These are phyloP conservation scores for Endotrypanum monterogeii DNA, from an alignment of 208 protist genomes.

Conservation along the genomic window DNA sequence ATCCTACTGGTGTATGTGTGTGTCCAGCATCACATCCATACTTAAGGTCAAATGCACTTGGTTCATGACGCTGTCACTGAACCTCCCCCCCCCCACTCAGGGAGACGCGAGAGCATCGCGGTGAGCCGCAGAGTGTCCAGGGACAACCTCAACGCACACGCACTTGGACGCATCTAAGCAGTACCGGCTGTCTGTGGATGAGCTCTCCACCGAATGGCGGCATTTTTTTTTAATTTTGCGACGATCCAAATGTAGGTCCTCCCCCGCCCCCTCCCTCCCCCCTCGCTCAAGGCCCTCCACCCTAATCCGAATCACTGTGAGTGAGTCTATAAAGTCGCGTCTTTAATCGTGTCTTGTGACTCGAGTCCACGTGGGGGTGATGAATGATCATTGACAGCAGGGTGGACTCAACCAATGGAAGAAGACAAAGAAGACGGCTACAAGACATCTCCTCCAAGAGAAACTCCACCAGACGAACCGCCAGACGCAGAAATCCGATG, in stretches of 20 bases:
- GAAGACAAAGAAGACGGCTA: slow-evolving; percentile 53
- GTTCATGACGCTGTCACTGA: not conserved
- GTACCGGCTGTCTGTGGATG: not conserved
- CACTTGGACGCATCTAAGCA: not conserved
- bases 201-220: not conserved
- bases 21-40: not conserved
- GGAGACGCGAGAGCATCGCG: not conserved
- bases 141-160: not conserved
- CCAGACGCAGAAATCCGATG: slow-evolving; percentile 64
- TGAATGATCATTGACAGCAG: slow-evolving; percentile 53
- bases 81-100: not conserved
- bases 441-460: slow-evolving; percentile 75
- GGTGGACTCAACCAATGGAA: slow-evolving; percentile 38
- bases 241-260: not conserved
- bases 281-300: not conserved
- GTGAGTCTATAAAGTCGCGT: slow-evolving; percentile 60
- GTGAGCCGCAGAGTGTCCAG: not conserved
- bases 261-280: too few relatives aligned
- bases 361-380: slow-evolving; percentile 43
- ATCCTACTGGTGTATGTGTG: not conserved
- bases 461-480: slow-evolving; percentile 81
- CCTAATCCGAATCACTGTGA: slow-evolving; percentile 85
- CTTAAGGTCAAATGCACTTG: not conserved
- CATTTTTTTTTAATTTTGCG: not conserved
- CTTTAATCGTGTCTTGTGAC: slow-evolving; percentile 60